phyloP scores from a whole-genome alignment of 2,329 filamentous ascomycete species.

The Diaporthe australafricana region DNA sequence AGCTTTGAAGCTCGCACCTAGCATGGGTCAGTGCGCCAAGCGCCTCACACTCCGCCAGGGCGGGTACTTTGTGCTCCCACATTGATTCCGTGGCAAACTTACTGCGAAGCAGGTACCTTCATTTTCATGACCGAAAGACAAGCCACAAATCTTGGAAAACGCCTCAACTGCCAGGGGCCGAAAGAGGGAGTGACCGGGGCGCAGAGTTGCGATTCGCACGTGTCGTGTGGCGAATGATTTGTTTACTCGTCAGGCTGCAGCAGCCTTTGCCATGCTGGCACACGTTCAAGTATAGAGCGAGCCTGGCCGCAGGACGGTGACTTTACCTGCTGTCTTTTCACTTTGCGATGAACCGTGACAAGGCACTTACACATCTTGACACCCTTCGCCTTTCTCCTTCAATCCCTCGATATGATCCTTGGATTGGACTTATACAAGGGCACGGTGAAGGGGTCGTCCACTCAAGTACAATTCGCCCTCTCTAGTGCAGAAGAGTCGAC shows the following conservation, averaged over 20 bases:
- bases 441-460: not conserved
- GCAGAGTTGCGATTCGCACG: too few species aligned
- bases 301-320: not conserved
- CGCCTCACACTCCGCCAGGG: not conserved
- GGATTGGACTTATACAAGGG: too few species aligned
- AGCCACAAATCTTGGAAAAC: conserved; percentile 27
- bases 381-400: not conserved
- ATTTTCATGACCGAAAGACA: not conserved
- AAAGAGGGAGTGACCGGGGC: not conserved
- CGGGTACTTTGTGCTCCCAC: not conserved
- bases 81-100: not conserved
- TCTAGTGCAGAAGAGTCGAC: not conserved
- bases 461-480: not conserved
- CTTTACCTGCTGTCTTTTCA: not conserved
- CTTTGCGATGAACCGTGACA: too few species aligned
- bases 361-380: too few species aligned
- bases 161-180: conserved; percentile 6
- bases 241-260: not conserved
- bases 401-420: not conserved
- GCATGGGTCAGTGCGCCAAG: conserved; percentile 4
- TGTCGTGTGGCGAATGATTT: not conserved
- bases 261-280: not conserved
- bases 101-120: not conserved
- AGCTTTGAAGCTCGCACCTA: not conserved
- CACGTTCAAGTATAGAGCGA: not conserved